A percentile compares a stretch with the other conserved stretches of the same genome.
phyloP scores from a whole-genome alignment of 2,329 filamentous ascomycete species.

The Penicillium sp. region DNA sequence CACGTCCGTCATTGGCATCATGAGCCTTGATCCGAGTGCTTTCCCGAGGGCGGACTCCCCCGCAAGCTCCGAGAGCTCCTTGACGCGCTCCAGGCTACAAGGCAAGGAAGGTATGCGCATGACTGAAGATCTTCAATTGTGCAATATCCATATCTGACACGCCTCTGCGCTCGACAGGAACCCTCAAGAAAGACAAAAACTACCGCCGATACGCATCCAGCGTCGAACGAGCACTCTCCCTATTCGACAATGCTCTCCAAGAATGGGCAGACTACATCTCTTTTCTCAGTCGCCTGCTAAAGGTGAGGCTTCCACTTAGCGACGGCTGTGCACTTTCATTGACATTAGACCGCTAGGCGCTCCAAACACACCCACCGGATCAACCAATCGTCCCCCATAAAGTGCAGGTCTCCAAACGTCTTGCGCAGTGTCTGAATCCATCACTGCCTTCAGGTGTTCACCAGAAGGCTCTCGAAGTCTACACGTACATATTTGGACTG shows the following conservation, averaged over 20 bases:
- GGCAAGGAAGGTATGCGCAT: slow-evolving; percentile 69
- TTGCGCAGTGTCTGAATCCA: slow-evolving; percentile 94
- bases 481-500: slow-evolving; percentile 81
- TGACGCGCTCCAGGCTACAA: slow-evolving; percentile 75
- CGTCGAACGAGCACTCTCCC: slow-evolving; percentile 80
- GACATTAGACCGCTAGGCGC: slow-evolving; percentile 57
- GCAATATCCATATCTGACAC: not conserved
- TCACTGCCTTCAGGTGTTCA: slow-evolving; percentile 93
- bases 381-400: slow-evolving; percentile 78
- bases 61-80: slow-evolving; percentile 80
- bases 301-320: slow-evolving; percentile 57
- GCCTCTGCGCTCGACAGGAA: slow-evolving; percentile 25
- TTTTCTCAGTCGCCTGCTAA: slow-evolving; percentile 85
- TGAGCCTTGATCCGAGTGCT: slow-evolving; percentile 46
- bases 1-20: slow-evolving; percentile 36
- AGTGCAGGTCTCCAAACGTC: slow-evolving; percentile 78
- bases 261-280: slow-evolving; percentile 99
- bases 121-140: not conserved
- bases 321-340: not conserved
- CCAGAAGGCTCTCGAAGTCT: slow-evolving; percentile 95
- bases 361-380: slow-evolving; percentile 79
- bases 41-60: slow-evolving; percentile 61
- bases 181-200: slow-evolving; percentile 59
- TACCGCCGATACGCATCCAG: slow-evolving; percentile 88
- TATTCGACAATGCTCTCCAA: slow-evolving; percentile 91